Evolutionary conservation across 1,139 yeast species (phyloP), one percentile per base, ranked within the genome.

Genomic region (Geotrichum reessii): DNA sequence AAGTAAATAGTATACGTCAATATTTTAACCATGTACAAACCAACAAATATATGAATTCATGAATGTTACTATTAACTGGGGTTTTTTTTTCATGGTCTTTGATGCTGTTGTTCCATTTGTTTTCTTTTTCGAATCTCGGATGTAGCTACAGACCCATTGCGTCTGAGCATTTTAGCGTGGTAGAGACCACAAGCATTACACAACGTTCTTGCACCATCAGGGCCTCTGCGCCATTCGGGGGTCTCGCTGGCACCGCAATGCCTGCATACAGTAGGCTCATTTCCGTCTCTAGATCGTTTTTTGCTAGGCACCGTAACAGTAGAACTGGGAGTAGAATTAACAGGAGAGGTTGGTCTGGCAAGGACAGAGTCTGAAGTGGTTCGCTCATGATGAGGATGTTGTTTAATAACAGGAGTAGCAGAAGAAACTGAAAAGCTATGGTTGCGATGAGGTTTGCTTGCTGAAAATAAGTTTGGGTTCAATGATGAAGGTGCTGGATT

Each of bases 211-310:
- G 86, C 87, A 0, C 96, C 97, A 62, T 83, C 82, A 1, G 96
- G 96, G 0, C 96, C 96, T 59, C 91, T 78, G 64, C 96, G 78
- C 96, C 97, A 90, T 73, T 90, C 96, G 0, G 96, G 96, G 0
- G 97, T 89, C 62, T 85, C 89, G 2, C 82, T 80, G n/a, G 87
- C 84, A 22, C 86, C 87, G 71, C 97, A 90, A 63, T 86, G 82
- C 60, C 79, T 80, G 68, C 91, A 85, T 46, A 70, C 67, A 11
- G 68, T 64, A 19, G 56, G 56, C 33, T 66, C 69, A 6, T 55
- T 42, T 14, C 52, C 37, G n/a, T 55, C 56, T 28, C 60, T 55
- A 22, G 57, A 25, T 24, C 63, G 53, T 8, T 53, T 37, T 28
- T 51, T 55, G 40, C 3, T 12, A 33, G 40, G n/a, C 12, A 33